phyloP scores from a whole-genome alignment of 2,329 filamentous ascomycete genomes.

The Cytospora leucostoma region DNA sequence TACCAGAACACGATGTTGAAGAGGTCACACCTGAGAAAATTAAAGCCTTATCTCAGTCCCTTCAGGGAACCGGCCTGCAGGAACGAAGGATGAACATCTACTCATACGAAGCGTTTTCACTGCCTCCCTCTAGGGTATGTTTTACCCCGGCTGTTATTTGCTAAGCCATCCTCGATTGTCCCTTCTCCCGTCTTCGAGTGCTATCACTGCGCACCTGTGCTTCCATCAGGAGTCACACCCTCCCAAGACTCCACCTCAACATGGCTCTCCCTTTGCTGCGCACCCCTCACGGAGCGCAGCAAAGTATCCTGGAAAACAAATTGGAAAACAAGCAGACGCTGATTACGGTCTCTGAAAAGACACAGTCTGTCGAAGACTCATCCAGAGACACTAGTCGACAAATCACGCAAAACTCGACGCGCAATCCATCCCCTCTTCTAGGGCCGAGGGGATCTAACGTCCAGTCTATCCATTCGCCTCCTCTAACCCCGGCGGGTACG shows the following conservation, averaged over 20 bases:
- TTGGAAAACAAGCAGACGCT: conserved; percentile 22
- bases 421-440: conserved; percentile 64
- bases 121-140: conserved; percentile 81
- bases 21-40: conserved; percentile 64
- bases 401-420: conserved; percentile 65
- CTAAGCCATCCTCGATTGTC: conserved; percentile 16
- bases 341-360: conserved; percentile 42
- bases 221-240: conserved; percentile 5
- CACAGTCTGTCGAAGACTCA: conserved; percentile 58
- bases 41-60: conserved; percentile 67
- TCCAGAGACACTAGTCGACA: conserved; percentile 61
- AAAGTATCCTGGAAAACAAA: background rate
- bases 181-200: background rate
- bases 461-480: conserved; percentile 87
- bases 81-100: conserved; percentile 82
- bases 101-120: conserved; percentile 85
- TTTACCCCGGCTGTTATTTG: conserved; percentile 14
- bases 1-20: conserved; percentile 23
- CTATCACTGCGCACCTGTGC: conserved; percentile 7
- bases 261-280: conserved; percentile 8
- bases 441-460: conserved; percentile 70
- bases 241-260: background rate
- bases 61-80: conserved; percentile 77
- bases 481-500: conserved; percentile 83
- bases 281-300: background rate